phyloP scores from a whole-genome alignment of 1,284 basidiomycete species.

The Farysia itapuensis region DNA sequence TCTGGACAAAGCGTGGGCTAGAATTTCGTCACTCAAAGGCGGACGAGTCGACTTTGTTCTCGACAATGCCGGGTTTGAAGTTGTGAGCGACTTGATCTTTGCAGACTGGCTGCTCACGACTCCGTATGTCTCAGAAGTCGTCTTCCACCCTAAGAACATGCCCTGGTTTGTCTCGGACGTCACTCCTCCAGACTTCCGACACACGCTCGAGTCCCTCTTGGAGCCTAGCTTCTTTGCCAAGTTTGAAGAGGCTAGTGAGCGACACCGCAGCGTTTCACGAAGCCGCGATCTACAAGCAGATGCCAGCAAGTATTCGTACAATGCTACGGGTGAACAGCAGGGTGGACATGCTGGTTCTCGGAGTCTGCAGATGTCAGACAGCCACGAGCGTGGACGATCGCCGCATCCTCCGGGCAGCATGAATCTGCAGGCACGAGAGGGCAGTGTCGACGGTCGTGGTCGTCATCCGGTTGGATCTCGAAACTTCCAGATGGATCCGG shows the following conservation, averaged over 20 bases:
- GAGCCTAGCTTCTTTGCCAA: slow-evolving; percentile 65
- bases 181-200: slow-evolving; percentile 54
- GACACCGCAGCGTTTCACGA: slow-evolving; percentile 31
- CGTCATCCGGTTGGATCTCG: slow-evolving; percentile 30
- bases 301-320: slow-evolving; percentile 27
- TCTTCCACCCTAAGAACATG: slow-evolving; percentile 59
- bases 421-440: slow-evolving; percentile 34
- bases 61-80: slow-evolving; percentile 90
- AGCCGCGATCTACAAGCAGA: slow-evolving; percentile 35
- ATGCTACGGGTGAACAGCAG: slow-evolving; percentile 9
- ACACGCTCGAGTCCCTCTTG: slow-evolving; percentile 62
- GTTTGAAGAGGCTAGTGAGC: slow-evolving; percentile 15
- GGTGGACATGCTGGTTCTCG: slow-evolving; percentile 17
- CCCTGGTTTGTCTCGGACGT: slow-evolving; percentile 58
- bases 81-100: slow-evolving; percentile 90
- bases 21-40: slow-evolving; percentile 67
- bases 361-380: slow-evolving; percentile 30
- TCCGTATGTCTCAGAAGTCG: slow-evolving; percentile 48
- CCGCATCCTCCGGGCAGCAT: slow-evolving; percentile 32
- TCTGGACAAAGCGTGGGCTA: slow-evolving; percentile 74
- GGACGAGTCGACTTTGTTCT: slow-evolving; percentile 82
- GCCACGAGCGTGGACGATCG: slow-evolving; percentile 26
- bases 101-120: slow-evolving; percentile 72
- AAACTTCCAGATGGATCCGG: slow-evolving; percentile 46
- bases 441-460: slow-evolving; percentile 39